These are phyloP conservation scores for Pseudopyrenochaeta lycopersici DNA, from an alignment of 2,329 filamentous ascomycete genomes.

Conservation along the genomic window DNA sequence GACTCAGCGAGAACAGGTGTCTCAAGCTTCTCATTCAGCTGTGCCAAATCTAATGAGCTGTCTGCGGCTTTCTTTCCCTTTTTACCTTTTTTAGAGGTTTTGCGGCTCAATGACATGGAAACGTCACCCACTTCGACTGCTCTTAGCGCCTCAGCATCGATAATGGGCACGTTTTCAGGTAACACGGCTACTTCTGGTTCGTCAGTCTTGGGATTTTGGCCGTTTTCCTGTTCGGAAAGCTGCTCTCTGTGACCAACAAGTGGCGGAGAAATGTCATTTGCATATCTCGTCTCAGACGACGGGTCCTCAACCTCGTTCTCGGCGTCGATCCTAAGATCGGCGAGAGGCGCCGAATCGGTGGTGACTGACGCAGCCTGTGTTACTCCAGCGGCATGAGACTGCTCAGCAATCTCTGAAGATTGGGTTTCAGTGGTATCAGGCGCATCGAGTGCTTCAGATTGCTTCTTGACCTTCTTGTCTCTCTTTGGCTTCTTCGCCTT, in stretches of 20 bases:
- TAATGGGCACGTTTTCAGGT: neutral
- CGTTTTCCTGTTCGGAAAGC: neutral
- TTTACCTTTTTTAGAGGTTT: slow-evolving; percentile 45
- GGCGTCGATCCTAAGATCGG: neutral
- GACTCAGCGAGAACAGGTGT: neutral
- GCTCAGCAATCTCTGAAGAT: neutral
- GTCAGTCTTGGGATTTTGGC: neutral
- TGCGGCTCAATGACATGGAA: slow-evolving; percentile 20
- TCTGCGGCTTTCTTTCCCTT: slow-evolving; percentile 42
- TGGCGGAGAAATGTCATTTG: neutral
- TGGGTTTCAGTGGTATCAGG: slow-evolving; percentile 6
- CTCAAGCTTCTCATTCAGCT: neutral
- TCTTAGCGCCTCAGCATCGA: neutral
- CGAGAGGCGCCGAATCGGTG: neutral
- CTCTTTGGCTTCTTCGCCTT: slow-evolving; percentile 41
- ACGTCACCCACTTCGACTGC: slow-evolving; percentile 4
- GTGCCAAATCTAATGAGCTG: neutral
- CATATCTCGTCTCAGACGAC: neutral
- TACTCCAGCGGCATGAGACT: slow-evolving; percentile 2
- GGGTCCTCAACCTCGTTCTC: neutral
- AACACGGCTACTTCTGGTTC: neutral
- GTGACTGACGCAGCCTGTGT: neutral
- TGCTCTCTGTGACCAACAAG: neutral
- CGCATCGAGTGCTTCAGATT: slow-evolving; percentile 15
- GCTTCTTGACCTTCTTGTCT: slow-evolving; percentile 37